Conservation (phyloP, 306 rosid species). For the Prunus fruticosa region DNA sequence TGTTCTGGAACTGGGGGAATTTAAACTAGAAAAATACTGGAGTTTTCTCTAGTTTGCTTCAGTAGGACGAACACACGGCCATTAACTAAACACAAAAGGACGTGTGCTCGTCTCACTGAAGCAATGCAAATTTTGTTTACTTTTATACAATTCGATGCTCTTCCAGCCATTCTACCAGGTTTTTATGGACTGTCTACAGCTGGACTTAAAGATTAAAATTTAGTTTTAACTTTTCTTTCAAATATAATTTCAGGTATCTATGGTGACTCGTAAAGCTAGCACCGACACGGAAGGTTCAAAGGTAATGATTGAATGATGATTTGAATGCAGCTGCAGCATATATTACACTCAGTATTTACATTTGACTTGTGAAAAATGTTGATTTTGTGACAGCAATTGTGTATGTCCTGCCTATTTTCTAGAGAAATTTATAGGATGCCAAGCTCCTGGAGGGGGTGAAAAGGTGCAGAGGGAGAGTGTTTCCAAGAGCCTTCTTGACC, state of each 20-base stretch:
- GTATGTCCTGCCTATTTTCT: background rate
- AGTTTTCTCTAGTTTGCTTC: background rate
- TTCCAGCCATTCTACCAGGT: no score
- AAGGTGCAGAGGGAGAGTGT: constrained; percentile 30
- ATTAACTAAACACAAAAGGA: no score
- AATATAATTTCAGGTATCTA: constrained; percentile 16
- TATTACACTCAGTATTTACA: background rate
- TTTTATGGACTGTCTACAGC: background rate
- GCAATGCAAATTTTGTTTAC: background rate
- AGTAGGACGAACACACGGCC: background rate
- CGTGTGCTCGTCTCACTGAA: background rate
- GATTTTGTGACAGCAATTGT: background rate
- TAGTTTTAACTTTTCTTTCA: background rate
- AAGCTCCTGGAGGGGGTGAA: constrained; percentile 23
- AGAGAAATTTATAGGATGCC: background rate
- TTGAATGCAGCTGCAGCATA: constrained; percentile 4
- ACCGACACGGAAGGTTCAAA: background rate
- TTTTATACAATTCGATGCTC: background rate
- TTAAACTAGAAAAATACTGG: background rate
- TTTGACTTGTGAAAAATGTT: background rate
- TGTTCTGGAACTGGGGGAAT: background rate
- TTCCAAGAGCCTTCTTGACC: constrained; percentile 14
- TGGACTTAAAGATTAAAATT: background rate
- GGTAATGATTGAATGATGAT: background rate
- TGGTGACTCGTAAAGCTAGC: background rate